Conservation (phyloP, 2,329 filamentous ascomycete genomes). For the Epichloe brachyelytri region DNA sequence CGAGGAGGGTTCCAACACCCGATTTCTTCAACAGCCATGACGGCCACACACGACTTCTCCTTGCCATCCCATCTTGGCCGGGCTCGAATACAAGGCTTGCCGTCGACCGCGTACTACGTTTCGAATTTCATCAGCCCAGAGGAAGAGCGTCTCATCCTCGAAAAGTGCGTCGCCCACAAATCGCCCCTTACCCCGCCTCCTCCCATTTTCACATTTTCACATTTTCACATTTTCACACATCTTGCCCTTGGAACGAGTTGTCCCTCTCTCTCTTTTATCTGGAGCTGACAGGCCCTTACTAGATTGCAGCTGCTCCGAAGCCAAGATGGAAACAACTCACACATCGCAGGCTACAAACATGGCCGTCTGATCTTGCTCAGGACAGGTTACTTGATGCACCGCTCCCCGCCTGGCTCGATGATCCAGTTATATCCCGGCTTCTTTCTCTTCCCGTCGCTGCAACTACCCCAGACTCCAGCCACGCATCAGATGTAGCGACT, state of each 20-base stretch:
- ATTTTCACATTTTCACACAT: neutral
- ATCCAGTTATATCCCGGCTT: constrained; percentile 54
- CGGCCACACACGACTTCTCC: constrained; percentile 6
- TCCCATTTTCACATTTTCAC: neutral
- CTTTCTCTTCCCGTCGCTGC: constrained; percentile 32
- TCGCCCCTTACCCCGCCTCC: neutral
- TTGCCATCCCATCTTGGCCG: constrained; percentile 38
- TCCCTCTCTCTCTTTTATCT: neutral
- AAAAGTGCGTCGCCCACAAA: constrained; percentile 38
- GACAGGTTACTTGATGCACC: constrained; percentile 63
- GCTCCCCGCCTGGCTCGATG: constrained; percentile 62
- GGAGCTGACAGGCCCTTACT: constrained; percentile 4
- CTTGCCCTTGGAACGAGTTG: neutral
- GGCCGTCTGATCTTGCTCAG: constrained; percentile 71
- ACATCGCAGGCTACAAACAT: constrained; percentile 82
- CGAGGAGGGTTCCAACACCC: neutral
- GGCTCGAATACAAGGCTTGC: constrained; percentile 40
- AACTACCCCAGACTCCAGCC: neutral
- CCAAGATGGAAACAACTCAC: constrained; percentile 77
- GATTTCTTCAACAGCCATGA: constrained; percentile 1
- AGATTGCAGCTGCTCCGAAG: constrained; percentile 52
- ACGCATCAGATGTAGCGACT: neutral
- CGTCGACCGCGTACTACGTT: constrained; percentile 67
- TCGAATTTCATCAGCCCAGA: constrained; percentile 66
- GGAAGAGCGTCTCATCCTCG: constrained; percentile 59